Base-by-base conservation (phyloP, 1,139 yeast genomes). In the Starmera stellimalicola region DNA sequence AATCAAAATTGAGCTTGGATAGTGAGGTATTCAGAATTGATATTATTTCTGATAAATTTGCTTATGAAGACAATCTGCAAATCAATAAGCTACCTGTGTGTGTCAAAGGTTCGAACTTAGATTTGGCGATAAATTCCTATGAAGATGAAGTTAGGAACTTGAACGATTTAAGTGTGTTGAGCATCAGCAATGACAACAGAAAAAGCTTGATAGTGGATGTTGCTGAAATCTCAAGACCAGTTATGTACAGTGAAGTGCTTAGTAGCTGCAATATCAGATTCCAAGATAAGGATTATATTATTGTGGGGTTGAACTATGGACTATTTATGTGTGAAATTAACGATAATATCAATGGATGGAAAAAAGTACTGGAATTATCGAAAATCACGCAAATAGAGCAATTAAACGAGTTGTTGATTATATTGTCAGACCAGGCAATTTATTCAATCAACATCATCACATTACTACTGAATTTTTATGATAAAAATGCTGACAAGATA, bases 311-410 rank as follows among this genome's bases (percentile, higher is more conserved):
- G 11, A 59, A 58, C 10, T 55, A 50, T 41, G 77, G 76, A 3
- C 43, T 73, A 16, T 69, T 57, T 47, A 48, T 68, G 26, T 57
- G 63, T 10, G 55, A 55, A 26, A 41, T 47, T 11, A 56, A 50
- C 27, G 45, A 50, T 18, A 48, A 56, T 5, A 37, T 51, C 8
- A 59, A 37, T 27, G 42, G 63, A 14, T 83, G 94, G 93, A 69
- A 63, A 36, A 65, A 73, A 38, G 70, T 85, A 7, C 55, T 82
- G 25, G 68, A 70, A 41, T 56, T 77, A 16, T 37, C 58, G 7
- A 70, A 68, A 33, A 74, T 82, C 14, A 63, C 70, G n/a, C 79
- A 76, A 45, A 58, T 88, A 29, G 69, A 71, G 16, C 77, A 79
- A 6, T 60, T 82, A 28, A 69, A 74, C 40, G 72, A 77, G 29